Conservation (phyloP, 2,329 filamentous ascomycete genomes). For the Botrytis squamosa region DNA sequence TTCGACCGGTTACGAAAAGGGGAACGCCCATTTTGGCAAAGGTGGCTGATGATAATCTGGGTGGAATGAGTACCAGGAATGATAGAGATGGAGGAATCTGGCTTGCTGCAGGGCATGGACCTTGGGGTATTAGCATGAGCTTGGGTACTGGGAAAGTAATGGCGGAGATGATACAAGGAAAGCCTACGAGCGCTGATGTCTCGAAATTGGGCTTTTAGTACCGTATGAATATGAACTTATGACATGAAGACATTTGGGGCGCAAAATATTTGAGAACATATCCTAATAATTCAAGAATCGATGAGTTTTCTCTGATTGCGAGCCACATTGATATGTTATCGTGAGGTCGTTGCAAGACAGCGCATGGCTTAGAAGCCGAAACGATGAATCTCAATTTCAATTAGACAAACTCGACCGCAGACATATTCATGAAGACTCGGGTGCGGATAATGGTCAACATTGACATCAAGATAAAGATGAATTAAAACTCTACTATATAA, state of each 20-base stretch:
- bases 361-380: background rate
- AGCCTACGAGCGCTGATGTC: slow-evolving; percentile 58
- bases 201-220: slow-evolving; percentile 46
- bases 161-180: slow-evolving; percentile 66
- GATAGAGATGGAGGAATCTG: slow-evolving; percentile 61
- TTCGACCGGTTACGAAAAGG: slow-evolving; percentile 64
- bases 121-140: slow-evolving; percentile 67
- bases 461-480: background rate
- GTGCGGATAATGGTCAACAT: background rate
- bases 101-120: slow-evolving; percentile 70
- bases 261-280: background rate
- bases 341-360: background rate
- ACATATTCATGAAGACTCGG: too few relatives aligned
- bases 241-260: background rate
- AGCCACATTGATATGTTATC: background rate
- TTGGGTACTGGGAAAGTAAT: slow-evolving; percentile 70
- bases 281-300: too few relatives aligned
- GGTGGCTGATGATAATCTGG: slow-evolving; percentile 56
- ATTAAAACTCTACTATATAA: background rate
- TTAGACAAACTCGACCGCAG: too few relatives aligned
- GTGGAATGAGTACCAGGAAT: slow-evolving; percentile 44
- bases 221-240: background rate
- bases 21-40: slow-evolving; percentile 63
- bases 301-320: background rate
- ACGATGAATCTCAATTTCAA: background rate